Conservation (phyloP, 2,329 filamentous ascomycete species). For the Alternaria dauci region DNA sequence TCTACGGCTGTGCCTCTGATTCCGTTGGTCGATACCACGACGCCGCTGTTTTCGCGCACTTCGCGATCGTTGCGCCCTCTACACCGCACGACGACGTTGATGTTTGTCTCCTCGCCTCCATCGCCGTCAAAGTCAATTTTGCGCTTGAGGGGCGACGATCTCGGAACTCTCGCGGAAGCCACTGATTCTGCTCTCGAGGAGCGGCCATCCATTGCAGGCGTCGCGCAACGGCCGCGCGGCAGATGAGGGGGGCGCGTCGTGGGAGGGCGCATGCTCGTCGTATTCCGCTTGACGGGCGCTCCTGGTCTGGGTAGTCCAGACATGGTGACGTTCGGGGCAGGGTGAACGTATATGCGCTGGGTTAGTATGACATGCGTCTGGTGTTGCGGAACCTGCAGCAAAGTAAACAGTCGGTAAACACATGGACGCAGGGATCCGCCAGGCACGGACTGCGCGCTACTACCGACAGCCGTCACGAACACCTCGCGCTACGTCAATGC, state of each 20-base stretch:
- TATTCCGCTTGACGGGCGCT: constrained; percentile 59
- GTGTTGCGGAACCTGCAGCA: constrained; percentile 20
- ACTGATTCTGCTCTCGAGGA: constrained; percentile 77
- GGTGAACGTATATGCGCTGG: constrained; percentile 27
- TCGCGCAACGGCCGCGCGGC: constrained; percentile 60
- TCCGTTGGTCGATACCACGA: constrained; percentile 88
- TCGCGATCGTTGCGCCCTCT: constrained; percentile 92
- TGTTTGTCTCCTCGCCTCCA: constrained; percentile 84
- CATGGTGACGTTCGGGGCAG: constrained; percentile 53
- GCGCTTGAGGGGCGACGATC: constrained; percentile 71
- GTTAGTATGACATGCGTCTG: constrained; percentile 18
- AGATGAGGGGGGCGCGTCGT: constrained; percentile 61
- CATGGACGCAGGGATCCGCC: constrained; percentile 10
- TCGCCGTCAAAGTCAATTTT: constrained; percentile 84
- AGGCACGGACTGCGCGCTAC: constrained; percentile 8
- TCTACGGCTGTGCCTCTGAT: constrained; percentile 85
- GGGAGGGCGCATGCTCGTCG: constrained; percentile 62
- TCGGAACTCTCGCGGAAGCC: constrained; percentile 51
- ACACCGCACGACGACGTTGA: constrained; percentile 96
- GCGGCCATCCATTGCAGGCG: constrained; percentile 59
- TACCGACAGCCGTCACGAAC: neutral
- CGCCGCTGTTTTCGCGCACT: constrained; percentile 90
- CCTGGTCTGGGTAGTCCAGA: constrained; percentile 63
- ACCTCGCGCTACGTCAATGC: constrained; percentile 19
- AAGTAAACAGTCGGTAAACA: constrained; percentile 36